Conservation (phyloP, 768 basidiomycete species). For the Aureoboletus auriporus region DNA sequence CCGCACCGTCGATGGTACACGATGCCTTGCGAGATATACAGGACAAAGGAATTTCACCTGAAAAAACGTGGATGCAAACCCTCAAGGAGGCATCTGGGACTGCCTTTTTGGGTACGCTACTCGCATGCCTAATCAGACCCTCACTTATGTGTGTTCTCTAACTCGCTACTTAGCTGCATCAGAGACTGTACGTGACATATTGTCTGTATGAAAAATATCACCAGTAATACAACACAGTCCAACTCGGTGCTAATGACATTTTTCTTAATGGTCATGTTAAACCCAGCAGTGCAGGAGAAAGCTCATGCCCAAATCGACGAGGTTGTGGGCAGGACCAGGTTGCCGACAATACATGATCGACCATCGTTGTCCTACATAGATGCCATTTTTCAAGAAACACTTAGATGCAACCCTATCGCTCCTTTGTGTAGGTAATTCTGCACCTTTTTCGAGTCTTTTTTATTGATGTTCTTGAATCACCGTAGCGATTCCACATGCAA, state of each 20-base stretch:
- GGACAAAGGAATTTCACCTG: background rate
- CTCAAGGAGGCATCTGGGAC: conserved; percentile 6
- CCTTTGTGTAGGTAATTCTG: background rate
- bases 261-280: too few species aligned
- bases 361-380: background rate
- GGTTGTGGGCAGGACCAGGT: background rate
- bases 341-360: background rate
- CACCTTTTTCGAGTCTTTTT: too few species aligned
- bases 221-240: background rate
- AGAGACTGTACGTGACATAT: background rate
- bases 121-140: background rate
- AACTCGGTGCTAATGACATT: background rate
- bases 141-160: too few species aligned
- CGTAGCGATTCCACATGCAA: too few species aligned
- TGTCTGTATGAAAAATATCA: too few species aligned
- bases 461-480: too few species aligned
- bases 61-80: background rate
- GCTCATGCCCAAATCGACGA: background rate
- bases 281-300: too few species aligned
- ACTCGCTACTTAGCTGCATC: background rate
- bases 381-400: background rate
- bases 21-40: conserved; percentile 2
- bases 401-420: background rate
- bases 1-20: conserved; percentile 2
- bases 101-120: conserved; percentile 4